Evolutionary conservation across 768 basidiomycete genomes (phyloP).

Genomic region (Fistulinella prunicolor): DNA sequence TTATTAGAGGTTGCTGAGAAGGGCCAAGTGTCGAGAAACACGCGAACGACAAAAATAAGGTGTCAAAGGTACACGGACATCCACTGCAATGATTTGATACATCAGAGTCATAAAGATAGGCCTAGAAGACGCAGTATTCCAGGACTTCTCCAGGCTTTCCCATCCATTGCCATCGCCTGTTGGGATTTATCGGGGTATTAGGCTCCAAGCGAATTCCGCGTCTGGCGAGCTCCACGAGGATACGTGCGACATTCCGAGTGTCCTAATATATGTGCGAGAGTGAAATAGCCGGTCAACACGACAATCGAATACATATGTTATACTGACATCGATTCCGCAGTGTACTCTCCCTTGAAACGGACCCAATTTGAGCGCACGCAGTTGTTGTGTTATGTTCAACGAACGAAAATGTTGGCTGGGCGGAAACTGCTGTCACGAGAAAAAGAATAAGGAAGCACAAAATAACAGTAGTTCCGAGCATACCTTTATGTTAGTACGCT

Average conservation of each 20-base stretch:
- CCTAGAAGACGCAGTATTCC: conserved; percentile 38
- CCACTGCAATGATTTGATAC: conserved; percentile 8
- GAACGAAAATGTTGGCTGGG: conserved; percentile 24
- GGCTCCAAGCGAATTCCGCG: conserved; percentile 66
- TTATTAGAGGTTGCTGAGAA: background rate
- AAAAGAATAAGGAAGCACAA: background rate
- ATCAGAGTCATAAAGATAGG: conserved; percentile 3
- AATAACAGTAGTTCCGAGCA: background rate
- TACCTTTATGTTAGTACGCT: conserved; percentile 17
- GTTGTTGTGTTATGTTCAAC: conserved; percentile 72
- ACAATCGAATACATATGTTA: conserved; percentile 1
- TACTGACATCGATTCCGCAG: conserved; percentile 85
- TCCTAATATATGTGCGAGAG: conserved; percentile 50
- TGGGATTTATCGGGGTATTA: conserved; percentile 66
- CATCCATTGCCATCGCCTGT: conserved; percentile 84
- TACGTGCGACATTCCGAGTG: conserved; percentile 81
- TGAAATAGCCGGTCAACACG: conserved; percentile 2
- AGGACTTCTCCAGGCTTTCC: conserved; percentile 68
- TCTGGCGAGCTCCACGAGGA: conserved; percentile 74
- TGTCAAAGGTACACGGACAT: background rate
- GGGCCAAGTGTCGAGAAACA: background rate
- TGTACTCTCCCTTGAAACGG: conserved; percentile 84
- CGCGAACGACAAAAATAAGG: background rate
- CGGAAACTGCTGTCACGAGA: conserved; percentile 13
- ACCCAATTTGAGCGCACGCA: conserved; percentile 66